A percentile compares a stretch with the other conserved stretches of the same genome.
Evolutionary conservation across 2,329 filamentous ascomycete species (phyloP).

Genomic region (Fusarium tricinctum): DNA sequence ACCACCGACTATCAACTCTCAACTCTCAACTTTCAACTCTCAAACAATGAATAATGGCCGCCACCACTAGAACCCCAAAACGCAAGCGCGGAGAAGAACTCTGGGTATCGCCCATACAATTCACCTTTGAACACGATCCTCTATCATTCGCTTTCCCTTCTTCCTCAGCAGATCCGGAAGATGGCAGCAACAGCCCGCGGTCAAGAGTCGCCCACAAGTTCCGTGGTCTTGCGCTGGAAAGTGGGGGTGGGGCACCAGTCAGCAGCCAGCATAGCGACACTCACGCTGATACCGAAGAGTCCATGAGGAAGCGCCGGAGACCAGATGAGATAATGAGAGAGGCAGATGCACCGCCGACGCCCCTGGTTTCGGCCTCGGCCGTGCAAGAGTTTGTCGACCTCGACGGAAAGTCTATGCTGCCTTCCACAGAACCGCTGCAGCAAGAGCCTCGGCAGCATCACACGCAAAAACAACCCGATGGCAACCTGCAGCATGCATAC

Average conservation of each 20-base stretch:
- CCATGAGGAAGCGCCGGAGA: constrained; percentile 57
- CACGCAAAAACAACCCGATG: constrained; percentile 30
- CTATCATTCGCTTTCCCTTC: constrained; percentile 44
- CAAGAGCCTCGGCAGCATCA: constrained; percentile 19
- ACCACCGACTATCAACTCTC: not conserved
- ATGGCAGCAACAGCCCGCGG: constrained; percentile 67
- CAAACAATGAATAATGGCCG: constrained; percentile 43
- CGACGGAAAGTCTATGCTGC: constrained; percentile 24
- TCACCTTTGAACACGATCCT: constrained; percentile 65
- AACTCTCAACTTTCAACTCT: not conserved
- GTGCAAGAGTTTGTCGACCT: constrained; percentile 22
- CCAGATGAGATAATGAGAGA: constrained; percentile 53
- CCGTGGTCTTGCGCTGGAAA: constrained; percentile 63
- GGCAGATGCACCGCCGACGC: constrained; percentile 37
- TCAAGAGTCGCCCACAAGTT: constrained; percentile 67
- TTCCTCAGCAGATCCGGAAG: constrained; percentile 54
- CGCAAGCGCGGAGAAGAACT: constrained; percentile 60
- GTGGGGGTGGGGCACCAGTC: constrained; percentile 61
- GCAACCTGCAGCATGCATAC: constrained; percentile 52
- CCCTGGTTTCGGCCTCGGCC: not conserved
- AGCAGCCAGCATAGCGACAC: constrained; percentile 49
- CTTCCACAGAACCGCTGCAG: constrained; percentile 8
- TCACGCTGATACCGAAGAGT: constrained; percentile 45
- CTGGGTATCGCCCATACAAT: constrained; percentile 55
- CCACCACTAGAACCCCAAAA: constrained; percentile 59